Evolutionary conservation across 805 yeast genomes (phyloP), one percentile per base, ranked within the genome.

Genomic region (Metschnikowia bowlesiae): DNA sequence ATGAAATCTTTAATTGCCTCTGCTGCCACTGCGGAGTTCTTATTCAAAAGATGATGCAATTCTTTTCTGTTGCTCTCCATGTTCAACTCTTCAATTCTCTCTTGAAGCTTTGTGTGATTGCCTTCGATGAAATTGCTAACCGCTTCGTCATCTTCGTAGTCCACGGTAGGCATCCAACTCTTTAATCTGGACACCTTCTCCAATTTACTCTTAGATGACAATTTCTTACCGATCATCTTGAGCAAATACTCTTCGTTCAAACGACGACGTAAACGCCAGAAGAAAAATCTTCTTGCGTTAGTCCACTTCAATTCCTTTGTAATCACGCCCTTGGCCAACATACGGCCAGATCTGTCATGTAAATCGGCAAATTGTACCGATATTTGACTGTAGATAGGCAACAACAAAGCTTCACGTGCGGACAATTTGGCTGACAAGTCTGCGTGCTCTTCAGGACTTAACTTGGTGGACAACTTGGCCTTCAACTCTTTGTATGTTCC

Each of bases 211-310:
- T 71, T 68, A 46, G 82, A 74, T 34, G 66, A 64, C 50, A 87
- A 68, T 52, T 82, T 84, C 51, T 81, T 83, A 48, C 82, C 81
- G 58, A 91, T 80, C 65, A 87, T 80, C 69, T 80, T 83, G 68
- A 89, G 74, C 66, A 92, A 75, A 70, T 89, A 89, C 69, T 89
- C 96, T 73, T 94, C 99, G 66, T 87, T 85, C 70, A 94, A 76
- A 70, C 97, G 89, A 74, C 99, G 86, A 75, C 97, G 88, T 54
- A 89, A 81, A 72, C 99, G 85, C 99, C 99, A 94, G 94, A 89
- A 94, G 84, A 94, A 94, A 83, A 80, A 88, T 64, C 98, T 84
- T 78, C 99, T 89, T 31, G 97, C 81, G 46, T 90, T 79, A 42
- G 70, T 69, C 97, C 97, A 91, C 62, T 86, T 83, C 48, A 94